These are phyloP conservation scores for Aspergillus piperis DNA, from an alignment of 2,329 filamentous ascomycete species.

Conservation along the genomic window DNA sequence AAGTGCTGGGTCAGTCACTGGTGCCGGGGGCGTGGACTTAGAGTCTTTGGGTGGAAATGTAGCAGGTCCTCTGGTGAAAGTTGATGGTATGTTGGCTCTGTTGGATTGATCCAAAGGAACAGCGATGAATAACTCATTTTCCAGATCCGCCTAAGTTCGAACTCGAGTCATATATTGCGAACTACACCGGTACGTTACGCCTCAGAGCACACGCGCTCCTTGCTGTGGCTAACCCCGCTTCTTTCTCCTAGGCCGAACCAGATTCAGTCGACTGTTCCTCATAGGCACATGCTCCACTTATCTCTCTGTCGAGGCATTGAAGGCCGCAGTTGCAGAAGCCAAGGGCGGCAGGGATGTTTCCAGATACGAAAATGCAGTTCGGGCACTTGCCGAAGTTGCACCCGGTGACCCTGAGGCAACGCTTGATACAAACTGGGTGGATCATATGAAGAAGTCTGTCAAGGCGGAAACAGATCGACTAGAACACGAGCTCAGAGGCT, in stretches of 20 bases:
- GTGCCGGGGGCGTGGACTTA: conserved; percentile 5
- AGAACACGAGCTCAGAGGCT: conserved; percentile 81
- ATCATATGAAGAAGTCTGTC: conserved; percentile 65
- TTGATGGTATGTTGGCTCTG: conserved; percentile 27
- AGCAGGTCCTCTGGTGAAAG: conserved; percentile 10
- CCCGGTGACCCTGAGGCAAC: conserved; percentile 68
- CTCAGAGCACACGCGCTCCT: background rate
- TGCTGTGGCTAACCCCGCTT: conserved; percentile 2
- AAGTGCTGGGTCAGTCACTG: conserved; percentile 13
- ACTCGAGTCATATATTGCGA: conserved; percentile 84
- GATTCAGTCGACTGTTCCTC: conserved; percentile 75
- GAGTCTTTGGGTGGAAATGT: conserved; percentile 8
- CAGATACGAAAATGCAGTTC: conserved; percentile 69
- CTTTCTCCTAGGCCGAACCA: conserved; percentile 66
- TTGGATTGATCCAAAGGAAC: background rate
- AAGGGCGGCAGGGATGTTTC: conserved; percentile 73
- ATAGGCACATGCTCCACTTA: conserved; percentile 78
- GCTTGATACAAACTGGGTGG: conserved; percentile 74
- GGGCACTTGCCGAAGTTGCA: conserved; percentile 63
- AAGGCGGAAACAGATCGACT: conserved; percentile 71
- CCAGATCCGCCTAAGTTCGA: conserved; percentile 83
- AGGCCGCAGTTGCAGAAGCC: conserved; percentile 72
- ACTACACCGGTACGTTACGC: conserved; percentile 70
- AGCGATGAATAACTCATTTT: conserved; percentile 10
- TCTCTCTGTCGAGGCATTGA: conserved; percentile 77